Evolutionary conservation across 2,329 filamentous ascomycete species (phyloP).

Genomic region (Fusarium metavorans): DNA sequence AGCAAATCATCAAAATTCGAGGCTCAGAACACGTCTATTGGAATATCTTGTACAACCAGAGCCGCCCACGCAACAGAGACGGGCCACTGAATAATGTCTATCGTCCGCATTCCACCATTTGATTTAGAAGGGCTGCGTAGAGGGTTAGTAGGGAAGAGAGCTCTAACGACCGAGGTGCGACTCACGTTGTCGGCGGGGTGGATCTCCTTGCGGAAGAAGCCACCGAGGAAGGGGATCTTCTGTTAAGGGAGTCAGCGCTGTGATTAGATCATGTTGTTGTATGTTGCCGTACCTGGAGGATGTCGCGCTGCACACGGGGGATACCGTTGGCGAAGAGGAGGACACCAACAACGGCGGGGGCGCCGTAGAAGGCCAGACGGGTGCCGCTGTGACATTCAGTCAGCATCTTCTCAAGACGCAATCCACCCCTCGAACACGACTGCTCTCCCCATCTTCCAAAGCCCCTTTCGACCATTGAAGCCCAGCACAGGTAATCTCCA

Average conservation of each 20-base stretch:
- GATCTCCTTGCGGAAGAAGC: slow-evolving; percentile 64
- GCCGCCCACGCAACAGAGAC: slow-evolving; percentile 38
- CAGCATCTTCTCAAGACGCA: slow-evolving; percentile 13
- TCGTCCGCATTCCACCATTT: slow-evolving; percentile 40
- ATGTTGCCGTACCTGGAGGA: slow-evolving; percentile 64
- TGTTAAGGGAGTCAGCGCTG: slow-evolving; percentile 48
- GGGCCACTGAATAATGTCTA: slow-evolving; percentile 46
- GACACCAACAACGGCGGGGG: slow-evolving; percentile 67
- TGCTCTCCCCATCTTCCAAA: neutral
- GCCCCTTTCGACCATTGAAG: neutral
- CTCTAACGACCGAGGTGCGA: too few relatives aligned
- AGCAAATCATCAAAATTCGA: slow-evolving; percentile 30
- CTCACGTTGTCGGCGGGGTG: slow-evolving; percentile 73
- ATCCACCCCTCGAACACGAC: neutral
- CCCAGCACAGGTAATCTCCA: neutral
- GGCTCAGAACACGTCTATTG: slow-evolving; percentile 50
- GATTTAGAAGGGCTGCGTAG: slow-evolving; percentile 56
- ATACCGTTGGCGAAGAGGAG: slow-evolving; percentile 73
- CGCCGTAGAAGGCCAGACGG: slow-evolving; percentile 67
- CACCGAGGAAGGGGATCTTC: slow-evolving; percentile 67
- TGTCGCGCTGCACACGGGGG: slow-evolving; percentile 69
- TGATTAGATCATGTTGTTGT: neutral
- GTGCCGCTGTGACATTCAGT: slow-evolving; percentile 56
- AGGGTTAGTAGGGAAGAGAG: too few relatives aligned
- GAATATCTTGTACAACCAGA: slow-evolving; percentile 55